Evolutionary conservation across 192 early-diverging fungal genomes (phyloP).

Genomic region (Rhizophagus sp.): DNA sequence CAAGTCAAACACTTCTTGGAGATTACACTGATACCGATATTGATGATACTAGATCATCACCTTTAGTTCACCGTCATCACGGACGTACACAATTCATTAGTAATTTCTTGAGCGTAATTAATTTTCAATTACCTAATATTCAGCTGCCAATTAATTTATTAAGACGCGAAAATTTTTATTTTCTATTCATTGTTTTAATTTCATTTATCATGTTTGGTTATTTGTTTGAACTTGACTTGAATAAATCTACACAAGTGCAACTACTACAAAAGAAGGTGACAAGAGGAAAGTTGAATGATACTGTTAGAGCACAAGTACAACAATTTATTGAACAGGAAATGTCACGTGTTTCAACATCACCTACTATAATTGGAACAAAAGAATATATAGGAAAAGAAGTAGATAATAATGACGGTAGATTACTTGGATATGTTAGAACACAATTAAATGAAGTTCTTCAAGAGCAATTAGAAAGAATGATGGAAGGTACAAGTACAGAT

Average conservation of each 20-base stretch:
- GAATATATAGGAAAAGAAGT: neutral
- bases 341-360: neutral
- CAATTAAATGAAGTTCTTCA: conserved; percentile 13
- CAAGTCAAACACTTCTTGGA: neutral
- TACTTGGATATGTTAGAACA: conserved; percentile 9
- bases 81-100: neutral
- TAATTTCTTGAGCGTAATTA: neutral
- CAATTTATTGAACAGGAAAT: conserved; percentile 11
- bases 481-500: conserved; percentile 7
- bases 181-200: neutral
- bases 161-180: neutral
- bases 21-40: neutral
- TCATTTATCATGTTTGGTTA: neutral
- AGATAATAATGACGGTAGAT: neutral
- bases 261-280: neutral
- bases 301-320: conserved; percentile 6
- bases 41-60: neutral
- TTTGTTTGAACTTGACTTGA: neutral
- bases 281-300: neutral
- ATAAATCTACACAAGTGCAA: neutral
- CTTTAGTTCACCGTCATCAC: neutral
- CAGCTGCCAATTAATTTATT: neutral
- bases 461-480: conserved; percentile 11
- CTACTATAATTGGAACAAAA: neutral
- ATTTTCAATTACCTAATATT: neutral